Conservation (phyloP, 768 basidiomycete genomes). For the Leccinum imitatum region DNA sequence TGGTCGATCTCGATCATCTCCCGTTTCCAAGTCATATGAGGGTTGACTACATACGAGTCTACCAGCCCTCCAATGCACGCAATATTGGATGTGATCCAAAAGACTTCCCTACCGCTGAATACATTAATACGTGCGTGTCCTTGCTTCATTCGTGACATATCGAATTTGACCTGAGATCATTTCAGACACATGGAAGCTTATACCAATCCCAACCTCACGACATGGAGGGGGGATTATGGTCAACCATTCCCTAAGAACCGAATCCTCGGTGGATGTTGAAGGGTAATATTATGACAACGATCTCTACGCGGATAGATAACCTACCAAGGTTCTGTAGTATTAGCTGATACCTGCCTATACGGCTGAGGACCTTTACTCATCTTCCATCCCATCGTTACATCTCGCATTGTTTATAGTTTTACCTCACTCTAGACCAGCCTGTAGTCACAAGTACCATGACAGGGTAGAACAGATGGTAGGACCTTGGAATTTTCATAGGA, state of each 20-base stretch:
- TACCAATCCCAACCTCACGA: slow-evolving; percentile 53
- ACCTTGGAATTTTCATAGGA: not conserved
- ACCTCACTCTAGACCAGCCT: not conserved
- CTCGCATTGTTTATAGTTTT: not conserved
- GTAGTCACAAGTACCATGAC: not conserved
- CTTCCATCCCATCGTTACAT: slow-evolving; percentile 2
- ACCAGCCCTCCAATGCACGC: slow-evolving; percentile 58
- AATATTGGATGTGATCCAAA: slow-evolving; percentile 75
- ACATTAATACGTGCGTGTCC: slow-evolving; percentile 57
- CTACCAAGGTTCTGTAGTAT: not conserved
- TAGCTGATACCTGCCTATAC: not conserved
- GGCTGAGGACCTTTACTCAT: no score
- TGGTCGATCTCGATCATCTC: slow-evolving; percentile 52
- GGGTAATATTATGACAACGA: not conserved
- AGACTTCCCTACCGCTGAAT: slow-evolving; percentile 65
- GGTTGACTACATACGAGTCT: slow-evolving; percentile 66
- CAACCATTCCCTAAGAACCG: slow-evolving; percentile 53
- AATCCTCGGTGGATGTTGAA: slow-evolving; percentile 43
- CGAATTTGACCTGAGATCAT: not conserved
- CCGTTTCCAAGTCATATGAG: slow-evolving; percentile 49
- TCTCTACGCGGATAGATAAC: not conserved
- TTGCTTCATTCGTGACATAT: not conserved
- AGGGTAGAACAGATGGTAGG: not conserved
- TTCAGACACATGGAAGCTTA: slow-evolving; percentile 66
- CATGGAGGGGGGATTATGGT: slow-evolving; percentile 43